phyloP scores from a whole-genome alignment of 441 rosid genomes.

The Viola pubescens region DNA sequence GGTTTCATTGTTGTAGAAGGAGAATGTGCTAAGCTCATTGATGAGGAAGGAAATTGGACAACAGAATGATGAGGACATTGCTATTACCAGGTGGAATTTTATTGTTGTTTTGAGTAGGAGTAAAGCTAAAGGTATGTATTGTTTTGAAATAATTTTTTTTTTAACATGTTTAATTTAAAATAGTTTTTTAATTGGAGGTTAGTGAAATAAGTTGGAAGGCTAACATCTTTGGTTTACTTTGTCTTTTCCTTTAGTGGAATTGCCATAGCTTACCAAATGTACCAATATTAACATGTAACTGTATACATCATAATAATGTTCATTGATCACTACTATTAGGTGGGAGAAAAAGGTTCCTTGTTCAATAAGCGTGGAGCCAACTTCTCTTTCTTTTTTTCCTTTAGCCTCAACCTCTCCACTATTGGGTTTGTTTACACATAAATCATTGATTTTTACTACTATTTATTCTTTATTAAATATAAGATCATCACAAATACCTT shows the following conservation, averaged over 20 bases:
- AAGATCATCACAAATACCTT: no score
- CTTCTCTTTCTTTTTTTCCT: not conserved
- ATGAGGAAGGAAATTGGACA: slow-evolving; percentile 6
- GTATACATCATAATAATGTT: not conserved
- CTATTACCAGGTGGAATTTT: slow-evolving; percentile 2
- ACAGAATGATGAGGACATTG: slow-evolving; percentile 19
- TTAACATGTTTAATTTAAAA: not conserved
- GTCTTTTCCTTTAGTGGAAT: slow-evolving; percentile 6
- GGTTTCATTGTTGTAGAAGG: slow-evolving; percentile 36
- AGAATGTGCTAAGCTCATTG: slow-evolving; percentile 27
- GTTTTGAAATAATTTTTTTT: slow-evolving; percentile 8
- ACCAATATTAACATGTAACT: slow-evolving; percentile 12
- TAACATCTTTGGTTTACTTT: slow-evolving; percentile 31
- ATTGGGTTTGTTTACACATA: not conserved
- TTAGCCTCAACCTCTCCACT: not conserved
- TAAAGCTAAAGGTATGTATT: slow-evolving; percentile 60
- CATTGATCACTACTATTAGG: slow-evolving; percentile 7
- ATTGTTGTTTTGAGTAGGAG: slow-evolving; percentile 57
- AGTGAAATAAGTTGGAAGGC: slow-evolving; percentile 33
- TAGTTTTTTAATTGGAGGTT: slow-evolving; percentile 23
- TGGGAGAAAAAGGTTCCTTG: slow-evolving; percentile 9
- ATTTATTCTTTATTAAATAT: no score
- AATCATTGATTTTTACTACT: not conserved
- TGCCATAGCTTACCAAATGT: slow-evolving; percentile 1
- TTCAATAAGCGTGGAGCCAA: not conserved